These are phyloP conservation scores for Helenozyma baotianmanensis DNA, from an alignment of 805 yeast genomes.

Conservation along the genomic window DNA sequence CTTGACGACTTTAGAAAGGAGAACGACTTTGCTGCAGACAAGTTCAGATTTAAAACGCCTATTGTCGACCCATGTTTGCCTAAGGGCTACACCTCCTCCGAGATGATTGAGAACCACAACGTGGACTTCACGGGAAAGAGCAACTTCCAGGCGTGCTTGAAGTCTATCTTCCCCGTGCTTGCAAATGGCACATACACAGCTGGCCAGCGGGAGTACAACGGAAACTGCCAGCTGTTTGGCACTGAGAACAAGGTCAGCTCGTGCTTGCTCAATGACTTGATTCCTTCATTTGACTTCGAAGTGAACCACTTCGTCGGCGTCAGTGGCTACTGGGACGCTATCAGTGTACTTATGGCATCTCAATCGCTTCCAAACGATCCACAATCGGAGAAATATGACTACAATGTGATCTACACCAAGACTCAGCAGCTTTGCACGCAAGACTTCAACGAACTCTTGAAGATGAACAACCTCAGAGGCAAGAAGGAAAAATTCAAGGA, in stretches of 20 bases:
- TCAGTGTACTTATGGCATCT: slow-evolving; percentile 41
- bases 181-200: slow-evolving; percentile 25
- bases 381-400: slow-evolving; percentile 36
- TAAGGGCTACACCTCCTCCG: slow-evolving; percentile 30
- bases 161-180: slow-evolving; percentile 44
- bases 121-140: slow-evolving; percentile 49
- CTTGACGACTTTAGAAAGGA: slow-evolving; percentile 17
- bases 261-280: slow-evolving; percentile 48
- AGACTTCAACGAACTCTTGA: slow-evolving; percentile 32
- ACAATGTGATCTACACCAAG: slow-evolving; percentile 37
- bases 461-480: slow-evolving; percentile 27
- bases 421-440: slow-evolving; percentile 47
- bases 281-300: slow-evolving; percentile 56
- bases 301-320: slow-evolving; percentile 58
- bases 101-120: slow-evolving; percentile 20
- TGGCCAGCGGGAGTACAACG: slow-evolving; percentile 15
- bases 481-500: slow-evolving; percentile 27
- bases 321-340: slow-evolving; percentile 64
- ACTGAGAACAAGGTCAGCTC: slow-evolving; percentile 33
- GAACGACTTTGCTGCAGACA: slow-evolving; percentile 11
- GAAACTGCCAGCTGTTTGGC: slow-evolving; percentile 28
- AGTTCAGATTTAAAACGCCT: slow-evolving; percentile 21
- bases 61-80: slow-evolving; percentile 58
- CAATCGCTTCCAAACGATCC: slow-evolving; percentile 13
- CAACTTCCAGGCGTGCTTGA: slow-evolving; percentile 45